These are phyloP conservation scores for Magnolia sinica DNA, from an alignment of 164 flowering plant genomes.

Conservation along the genomic window DNA sequence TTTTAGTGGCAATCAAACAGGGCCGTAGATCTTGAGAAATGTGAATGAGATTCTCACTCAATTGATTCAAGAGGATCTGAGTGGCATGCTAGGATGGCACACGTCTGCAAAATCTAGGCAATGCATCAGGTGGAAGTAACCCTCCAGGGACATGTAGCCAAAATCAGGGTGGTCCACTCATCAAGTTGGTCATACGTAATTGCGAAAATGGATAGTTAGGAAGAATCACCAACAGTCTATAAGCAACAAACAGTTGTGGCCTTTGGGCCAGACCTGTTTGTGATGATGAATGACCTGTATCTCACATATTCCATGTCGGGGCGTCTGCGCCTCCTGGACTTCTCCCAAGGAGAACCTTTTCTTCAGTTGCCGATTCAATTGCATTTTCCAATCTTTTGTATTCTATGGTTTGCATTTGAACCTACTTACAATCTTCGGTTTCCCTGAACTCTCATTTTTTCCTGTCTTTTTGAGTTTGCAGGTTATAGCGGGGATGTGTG, in stretches of 20 bases:
- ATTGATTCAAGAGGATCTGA: too few relatives aligned
- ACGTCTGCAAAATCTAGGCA: too few relatives aligned
- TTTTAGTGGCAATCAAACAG: too few relatives aligned
- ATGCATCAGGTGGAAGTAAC: background rate
- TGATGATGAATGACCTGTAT: background rate
- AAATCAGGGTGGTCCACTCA: background rate
- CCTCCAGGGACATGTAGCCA: background rate
- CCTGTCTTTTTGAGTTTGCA: slow-evolving; percentile 13
- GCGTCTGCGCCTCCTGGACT: background rate
- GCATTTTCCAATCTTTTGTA: background rate
- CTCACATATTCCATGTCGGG: background rate
- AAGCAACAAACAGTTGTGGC: background rate
- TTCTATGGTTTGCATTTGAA: background rate
- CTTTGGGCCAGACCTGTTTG: background rate
- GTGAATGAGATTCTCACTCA: too few relatives aligned
- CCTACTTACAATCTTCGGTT: background rate
- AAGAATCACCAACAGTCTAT: background rate
- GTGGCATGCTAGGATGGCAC: too few relatives aligned
- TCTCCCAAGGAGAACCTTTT: background rate
- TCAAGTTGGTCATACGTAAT: background rate
- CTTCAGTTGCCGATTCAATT: background rate
- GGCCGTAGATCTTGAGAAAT: too few relatives aligned
- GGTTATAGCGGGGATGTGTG: slow-evolving; percentile 99
- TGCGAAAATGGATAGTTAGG: background rate
- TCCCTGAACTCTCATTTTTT: background rate